A percentile compares a stretch with the other conserved stretches of the same genome.
These are phyloP conservation scores for Cyanodermella asteris DNA, from an alignment of 2,329 filamentous ascomycete species.

Conservation along the genomic window DNA sequence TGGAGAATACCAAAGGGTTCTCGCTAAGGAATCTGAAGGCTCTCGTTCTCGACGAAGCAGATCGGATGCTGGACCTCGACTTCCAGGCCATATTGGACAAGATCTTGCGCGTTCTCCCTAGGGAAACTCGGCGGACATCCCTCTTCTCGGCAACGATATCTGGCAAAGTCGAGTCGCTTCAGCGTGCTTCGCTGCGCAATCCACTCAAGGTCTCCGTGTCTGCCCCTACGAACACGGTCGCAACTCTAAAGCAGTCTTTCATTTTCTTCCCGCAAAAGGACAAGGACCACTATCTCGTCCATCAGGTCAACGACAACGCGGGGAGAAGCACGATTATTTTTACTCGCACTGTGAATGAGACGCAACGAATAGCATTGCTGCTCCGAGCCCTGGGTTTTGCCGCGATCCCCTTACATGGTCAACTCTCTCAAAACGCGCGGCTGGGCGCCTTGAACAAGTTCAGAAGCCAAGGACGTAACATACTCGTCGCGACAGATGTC, in stretches of 20 bases:
- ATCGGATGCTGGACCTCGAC: conserved; percentile 82
- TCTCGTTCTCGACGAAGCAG: conserved; percentile 87
- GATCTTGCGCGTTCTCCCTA: conserved; percentile 69
- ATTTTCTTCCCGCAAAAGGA: conserved; percentile 66
- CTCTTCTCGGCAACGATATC: conserved; percentile 91
- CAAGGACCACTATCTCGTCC: conserved; percentile 80
- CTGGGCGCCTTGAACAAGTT: conserved; percentile 83
- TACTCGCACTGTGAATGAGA: conserved; percentile 76
- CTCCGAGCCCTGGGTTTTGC: conserved; percentile 68
- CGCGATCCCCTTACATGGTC: conserved; percentile 81
- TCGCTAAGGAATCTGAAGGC: conserved; percentile 82
- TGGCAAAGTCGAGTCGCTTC: conserved; percentile 78
- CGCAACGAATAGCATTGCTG: conserved; percentile 64
- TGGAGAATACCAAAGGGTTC: conserved; percentile 80
- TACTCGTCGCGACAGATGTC: conserved; percentile 86
- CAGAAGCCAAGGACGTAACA: conserved; percentile 53
- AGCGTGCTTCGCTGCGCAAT: conserved; percentile 69
- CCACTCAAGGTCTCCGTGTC: conserved; percentile 67
- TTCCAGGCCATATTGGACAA: conserved; percentile 87
- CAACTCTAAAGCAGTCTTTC: conserved; percentile 65
- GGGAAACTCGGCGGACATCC: conserved; percentile 52
- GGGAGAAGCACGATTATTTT: conserved; percentile 84
- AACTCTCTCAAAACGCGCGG: conserved; percentile 70
- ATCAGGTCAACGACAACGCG: conserved; percentile 63
- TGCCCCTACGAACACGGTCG: conserved; percentile 61